A percentile compares a stretch with the other conserved stretches of the same genome.
Evolutionary conservation across 495 filamentous ascomycete genomes (phyloP).

Genomic region (Thozetella sp.): DNA sequence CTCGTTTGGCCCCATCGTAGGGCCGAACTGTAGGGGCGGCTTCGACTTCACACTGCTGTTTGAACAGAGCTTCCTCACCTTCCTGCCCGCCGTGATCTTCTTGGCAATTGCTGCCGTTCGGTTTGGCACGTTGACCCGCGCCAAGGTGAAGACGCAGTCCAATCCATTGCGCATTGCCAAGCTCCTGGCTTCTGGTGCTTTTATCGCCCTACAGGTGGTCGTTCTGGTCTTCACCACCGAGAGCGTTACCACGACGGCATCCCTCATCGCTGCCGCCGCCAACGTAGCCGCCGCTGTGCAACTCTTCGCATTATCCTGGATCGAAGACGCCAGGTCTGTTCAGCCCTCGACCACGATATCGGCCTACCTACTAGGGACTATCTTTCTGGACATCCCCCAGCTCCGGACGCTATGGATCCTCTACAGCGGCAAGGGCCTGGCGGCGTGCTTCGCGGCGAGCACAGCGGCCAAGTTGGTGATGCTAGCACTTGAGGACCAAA

Average conservation of each 20-base stretch:
- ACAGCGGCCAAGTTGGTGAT: background rate
- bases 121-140: background rate
- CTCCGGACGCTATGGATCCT: background rate
- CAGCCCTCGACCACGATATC: background rate
- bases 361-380: background rate
- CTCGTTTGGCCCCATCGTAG: background rate
- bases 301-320: background rate
- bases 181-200: background rate
- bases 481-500: background rate
- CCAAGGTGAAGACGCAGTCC: background rate
- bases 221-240: background rate
- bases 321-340: background rate
- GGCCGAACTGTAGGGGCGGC: background rate
- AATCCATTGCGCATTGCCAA: background rate
- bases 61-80: background rate
- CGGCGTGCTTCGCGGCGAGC: background rate
- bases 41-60: background rate
- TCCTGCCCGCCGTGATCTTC: background rate
- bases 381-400: background rate
- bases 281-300: background rate
- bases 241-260: background rate
- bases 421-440: background rate
- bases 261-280: background rate
- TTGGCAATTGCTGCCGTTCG: background rate
- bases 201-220: background rate